phyloP scores from a whole-genome alignment of 2,329 filamentous ascomycete genomes.

The Plectosphaerella plurivora region DNA sequence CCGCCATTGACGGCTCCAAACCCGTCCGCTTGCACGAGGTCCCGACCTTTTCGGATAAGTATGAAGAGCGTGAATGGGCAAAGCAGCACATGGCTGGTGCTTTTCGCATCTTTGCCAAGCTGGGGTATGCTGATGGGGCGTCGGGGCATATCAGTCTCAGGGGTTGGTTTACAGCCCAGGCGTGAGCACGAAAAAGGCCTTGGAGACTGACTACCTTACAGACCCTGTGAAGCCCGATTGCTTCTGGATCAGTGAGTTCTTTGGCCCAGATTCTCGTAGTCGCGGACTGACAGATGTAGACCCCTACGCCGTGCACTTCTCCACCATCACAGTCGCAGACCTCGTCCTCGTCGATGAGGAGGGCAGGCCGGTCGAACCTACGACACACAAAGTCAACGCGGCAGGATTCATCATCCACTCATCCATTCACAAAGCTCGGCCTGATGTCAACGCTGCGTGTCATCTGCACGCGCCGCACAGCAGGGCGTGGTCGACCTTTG shows the following conservation, averaged over 20 bases:
- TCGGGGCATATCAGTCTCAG: conserved; percentile 10
- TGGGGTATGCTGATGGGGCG: conserved; percentile 9
- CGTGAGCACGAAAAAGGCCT: no score
- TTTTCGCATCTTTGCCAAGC: conserved; percentile 11
- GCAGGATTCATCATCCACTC: conserved; percentile 61
- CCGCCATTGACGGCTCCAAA: no score
- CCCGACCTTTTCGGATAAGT: no score
- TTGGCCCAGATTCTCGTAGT: no score
- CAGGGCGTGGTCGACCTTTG: conserved; percentile 58
- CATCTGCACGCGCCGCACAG: conserved; percentile 55
- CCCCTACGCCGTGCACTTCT: conserved; percentile 44
- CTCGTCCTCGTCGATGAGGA: conserved; percentile 57
- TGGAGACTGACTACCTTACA: no score
- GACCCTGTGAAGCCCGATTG: no score
- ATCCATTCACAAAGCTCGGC: conserved; percentile 53
- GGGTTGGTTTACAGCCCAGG: no score
- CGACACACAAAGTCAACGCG: conserved; percentile 48
- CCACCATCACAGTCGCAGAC: conserved; percentile 53
- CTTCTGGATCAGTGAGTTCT: no score
- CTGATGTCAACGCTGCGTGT: conserved; percentile 56
- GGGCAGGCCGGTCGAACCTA: conserved; percentile 55
- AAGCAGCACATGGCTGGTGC: conserved; percentile 11
- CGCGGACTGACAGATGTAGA: no score
- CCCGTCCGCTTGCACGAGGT: no score
- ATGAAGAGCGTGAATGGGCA: no score